Evolutionary conservation across 176 grass and related monocot species (phyloP).

Genomic region (Oryza coarctata): DNA sequence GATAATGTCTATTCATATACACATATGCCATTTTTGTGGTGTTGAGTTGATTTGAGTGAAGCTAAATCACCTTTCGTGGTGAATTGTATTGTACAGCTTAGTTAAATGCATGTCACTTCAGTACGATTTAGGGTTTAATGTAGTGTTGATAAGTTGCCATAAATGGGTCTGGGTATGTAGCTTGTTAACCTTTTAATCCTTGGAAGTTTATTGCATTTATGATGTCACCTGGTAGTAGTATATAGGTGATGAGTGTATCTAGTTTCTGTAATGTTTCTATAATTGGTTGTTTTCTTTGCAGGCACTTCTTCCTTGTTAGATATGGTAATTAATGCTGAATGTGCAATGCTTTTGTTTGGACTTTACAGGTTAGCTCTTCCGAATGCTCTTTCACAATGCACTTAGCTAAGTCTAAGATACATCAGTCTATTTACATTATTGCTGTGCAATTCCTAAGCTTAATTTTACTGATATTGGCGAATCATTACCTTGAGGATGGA

Average conservation of each 20-base stretch:
- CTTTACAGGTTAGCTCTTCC: conserved; percentile 69
- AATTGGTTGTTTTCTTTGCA: conserved; percentile 49
- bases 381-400: conserved; percentile 24
- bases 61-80: neutral
- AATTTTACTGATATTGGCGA: conserved; percentile 9
- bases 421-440: conserved; percentile 17
- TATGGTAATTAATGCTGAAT: conserved; percentile 85
- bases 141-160: neutral
- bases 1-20: neutral
- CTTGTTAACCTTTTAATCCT: neutral
- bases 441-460: neutral
- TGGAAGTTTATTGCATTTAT: neutral
- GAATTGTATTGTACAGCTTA: conserved; percentile 11
- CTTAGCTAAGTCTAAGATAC: conserved; percentile 21
- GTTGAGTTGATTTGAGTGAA: neutral
- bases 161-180: conserved; percentile 16
- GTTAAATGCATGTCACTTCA: neutral
- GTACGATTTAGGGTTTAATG: neutral
- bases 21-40: neutral
- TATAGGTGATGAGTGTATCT: neutral
- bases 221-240: neutral
- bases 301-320: conserved; percentile 77
- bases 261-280: conserved; percentile 23
- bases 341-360: conserved; percentile 86
- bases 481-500: conserved; percentile 5